Evolutionary conservation across 2,329 filamentous ascomycete genomes (phyloP).

Genomic region (Trichoderma arundinaceum): DNA sequence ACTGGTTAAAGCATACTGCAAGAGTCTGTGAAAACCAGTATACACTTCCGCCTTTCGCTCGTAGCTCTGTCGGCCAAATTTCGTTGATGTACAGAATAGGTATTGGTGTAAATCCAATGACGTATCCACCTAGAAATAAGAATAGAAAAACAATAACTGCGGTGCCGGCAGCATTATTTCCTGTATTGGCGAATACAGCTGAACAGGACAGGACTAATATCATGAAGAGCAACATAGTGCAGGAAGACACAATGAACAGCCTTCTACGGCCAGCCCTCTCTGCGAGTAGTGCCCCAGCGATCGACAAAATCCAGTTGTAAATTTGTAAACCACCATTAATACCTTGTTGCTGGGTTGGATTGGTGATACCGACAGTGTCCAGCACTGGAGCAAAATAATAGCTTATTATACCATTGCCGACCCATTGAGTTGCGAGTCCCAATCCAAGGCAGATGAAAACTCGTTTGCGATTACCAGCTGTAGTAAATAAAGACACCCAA

Average conservation of each 20-base stretch:
- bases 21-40: neutral
- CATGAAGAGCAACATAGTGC: neutral
- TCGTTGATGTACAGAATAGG: neutral
- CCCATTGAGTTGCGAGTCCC: neutral
- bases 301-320: no score
- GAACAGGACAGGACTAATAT: neutral
- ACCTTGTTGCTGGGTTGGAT: neutral
- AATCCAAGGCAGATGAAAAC: neutral
- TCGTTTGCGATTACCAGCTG: neutral
- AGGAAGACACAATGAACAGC: neutral
- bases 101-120: neutral
- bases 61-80: neutral
- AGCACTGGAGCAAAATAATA: neutral
- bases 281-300: neutral
- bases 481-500: neutral
- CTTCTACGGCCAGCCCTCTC: neutral
- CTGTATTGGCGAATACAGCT: neutral
- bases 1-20: neutral
- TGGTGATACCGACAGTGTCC: neutral
- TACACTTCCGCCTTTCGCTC: neutral
- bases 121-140: neutral
- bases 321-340: neutral
- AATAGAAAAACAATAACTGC: neutral
- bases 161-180: neutral
- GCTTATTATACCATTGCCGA: neutral